A percentile compares a stretch with the other conserved stretches of the same genome.
phyloP scores from a whole-genome alignment of 164 flowering plant species.

The Protea cynaroides region DNA sequence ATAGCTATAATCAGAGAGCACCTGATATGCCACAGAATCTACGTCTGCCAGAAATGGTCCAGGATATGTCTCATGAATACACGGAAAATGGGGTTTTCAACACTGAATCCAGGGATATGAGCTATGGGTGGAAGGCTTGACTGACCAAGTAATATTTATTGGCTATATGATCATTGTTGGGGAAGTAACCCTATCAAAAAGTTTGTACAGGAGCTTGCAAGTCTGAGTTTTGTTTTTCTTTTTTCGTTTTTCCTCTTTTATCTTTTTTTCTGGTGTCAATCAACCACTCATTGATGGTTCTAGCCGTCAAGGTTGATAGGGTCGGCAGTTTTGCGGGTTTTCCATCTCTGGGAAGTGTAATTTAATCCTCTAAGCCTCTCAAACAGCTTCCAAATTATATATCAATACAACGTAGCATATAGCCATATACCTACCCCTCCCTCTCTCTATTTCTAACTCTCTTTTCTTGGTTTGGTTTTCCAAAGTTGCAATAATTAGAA shows the following conservation, averaged over 20 bases:
- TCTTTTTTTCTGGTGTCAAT: neutral
- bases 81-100: conserved; percentile 53
- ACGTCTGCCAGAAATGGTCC: conserved; percentile 52
- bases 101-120: conserved; percentile 51
- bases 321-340: conserved; percentile 18
- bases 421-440: too few relatives aligned
- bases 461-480: neutral
- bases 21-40: conserved; percentile 43
- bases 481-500: too few relatives aligned
- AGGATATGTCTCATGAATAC: conserved; percentile 56
- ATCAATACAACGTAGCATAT: neutral
- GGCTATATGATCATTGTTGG: neutral
- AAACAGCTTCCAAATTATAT: too few relatives aligned
- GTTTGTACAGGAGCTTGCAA: conserved; percentile 36
- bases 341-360: conserved; percentile 13
- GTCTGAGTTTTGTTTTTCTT: conserved; percentile 5
- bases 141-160: conserved; percentile 13
- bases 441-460: too few relatives aligned
- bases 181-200: conserved; percentile 2
- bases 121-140: conserved; percentile 64
- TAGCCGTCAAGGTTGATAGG: neutral
- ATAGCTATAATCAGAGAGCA: conserved; percentile 35
- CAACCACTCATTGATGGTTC: too few relatives aligned
- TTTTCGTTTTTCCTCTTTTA: neutral
- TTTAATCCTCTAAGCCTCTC: neutral